Base-by-base conservation (phyloP, 257 asterid species). In the Solanum dulcamara region DNA sequence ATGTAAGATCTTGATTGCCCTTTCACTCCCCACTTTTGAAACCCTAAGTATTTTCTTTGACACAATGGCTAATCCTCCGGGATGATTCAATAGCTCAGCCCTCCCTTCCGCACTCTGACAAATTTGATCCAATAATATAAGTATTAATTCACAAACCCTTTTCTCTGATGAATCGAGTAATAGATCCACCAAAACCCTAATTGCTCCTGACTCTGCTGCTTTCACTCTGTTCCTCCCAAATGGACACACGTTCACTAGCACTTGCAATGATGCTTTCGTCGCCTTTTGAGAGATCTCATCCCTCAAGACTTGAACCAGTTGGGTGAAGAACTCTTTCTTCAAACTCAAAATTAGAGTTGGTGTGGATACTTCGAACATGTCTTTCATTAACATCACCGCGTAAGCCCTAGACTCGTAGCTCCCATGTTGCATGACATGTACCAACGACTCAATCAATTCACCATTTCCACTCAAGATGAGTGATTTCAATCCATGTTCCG, bases 71-170 rank as follows among this genome's bases (percentile, higher is more conserved):
- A 96, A 11, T 1, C 99, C 99, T 0, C 97, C 98, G 0, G 91
- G 88, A 86, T 96, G 99, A n/a, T 81, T 88, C 60, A 94, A 32
- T 53, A 96, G 74, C 87, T 91, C 97, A 0, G 98, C 92, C 60
- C 98, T 84, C 7, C 99, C 99, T 62, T 96, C 99, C 0, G 99
- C 98, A 70, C 95, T 91, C 84, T 91, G 98, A 92, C 98, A 93
- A 3, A 94, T 87, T 55, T 84, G 72, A 44, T 96, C 99, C 83
- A 96, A 5, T 50, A 90, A 84, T 18, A 59, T 66, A 13, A 96
- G 55, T 3, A 88, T 53, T 94, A 91, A 87, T 87, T 96, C 99
- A 0, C 87, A 86, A 1, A 46, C 66, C 81, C 98, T 68, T 40
- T 86, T 93, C 1, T 96, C 94, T 0, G 81, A 6, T 2, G 88